These are phyloP conservation scores for Hypoxylon sp. DNA, from an alignment of 2,329 filamentous ascomycete species.

Conservation along the genomic window DNA sequence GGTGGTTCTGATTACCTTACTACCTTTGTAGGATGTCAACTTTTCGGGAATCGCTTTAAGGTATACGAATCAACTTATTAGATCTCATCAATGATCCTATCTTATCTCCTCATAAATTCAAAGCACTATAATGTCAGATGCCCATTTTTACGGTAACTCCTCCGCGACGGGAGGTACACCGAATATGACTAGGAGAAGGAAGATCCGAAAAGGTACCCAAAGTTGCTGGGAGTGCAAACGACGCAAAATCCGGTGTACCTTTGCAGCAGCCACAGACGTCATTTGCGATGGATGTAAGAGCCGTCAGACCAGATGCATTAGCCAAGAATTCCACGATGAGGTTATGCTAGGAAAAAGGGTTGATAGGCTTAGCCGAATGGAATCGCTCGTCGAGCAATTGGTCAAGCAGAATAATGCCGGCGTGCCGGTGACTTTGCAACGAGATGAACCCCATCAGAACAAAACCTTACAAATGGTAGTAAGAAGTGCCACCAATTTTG, in stretches of 20 bases:
- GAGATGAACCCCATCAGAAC: constrained; percentile 7
- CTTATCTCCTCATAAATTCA: not conserved
- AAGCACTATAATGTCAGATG: constrained; percentile 8
- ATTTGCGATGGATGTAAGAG: constrained; percentile 64
- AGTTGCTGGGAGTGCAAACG: constrained; percentile 74
- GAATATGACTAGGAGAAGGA: constrained; percentile 55
- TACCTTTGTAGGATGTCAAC: not conserved
- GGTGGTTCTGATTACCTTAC: not conserved
- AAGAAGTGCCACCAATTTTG: not conserved
- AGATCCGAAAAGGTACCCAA: constrained; percentile 68
- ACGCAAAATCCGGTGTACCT: constrained; percentile 67
- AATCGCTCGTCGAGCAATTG: constrained; percentile 55
- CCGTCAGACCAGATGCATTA: constrained; percentile 61
- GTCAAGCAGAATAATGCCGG: constrained; percentile 30
- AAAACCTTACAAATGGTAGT: constrained; percentile 1
- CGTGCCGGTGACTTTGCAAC: not conserved
- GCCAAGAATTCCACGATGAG: constrained; percentile 64
- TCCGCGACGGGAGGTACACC: constrained; percentile 19
- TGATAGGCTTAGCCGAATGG: constrained; percentile 57
- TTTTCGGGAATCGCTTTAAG: not conserved
- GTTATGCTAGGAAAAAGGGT: constrained; percentile 40
- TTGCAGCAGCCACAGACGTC: constrained; percentile 56
- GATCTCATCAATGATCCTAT: not conserved
- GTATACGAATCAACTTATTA: not conserved
- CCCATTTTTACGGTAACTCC: not conserved